Base-by-base conservation (phyloP, 2,329 filamentous ascomycete genomes). In the Pestalotiopsis sp. region DNA sequence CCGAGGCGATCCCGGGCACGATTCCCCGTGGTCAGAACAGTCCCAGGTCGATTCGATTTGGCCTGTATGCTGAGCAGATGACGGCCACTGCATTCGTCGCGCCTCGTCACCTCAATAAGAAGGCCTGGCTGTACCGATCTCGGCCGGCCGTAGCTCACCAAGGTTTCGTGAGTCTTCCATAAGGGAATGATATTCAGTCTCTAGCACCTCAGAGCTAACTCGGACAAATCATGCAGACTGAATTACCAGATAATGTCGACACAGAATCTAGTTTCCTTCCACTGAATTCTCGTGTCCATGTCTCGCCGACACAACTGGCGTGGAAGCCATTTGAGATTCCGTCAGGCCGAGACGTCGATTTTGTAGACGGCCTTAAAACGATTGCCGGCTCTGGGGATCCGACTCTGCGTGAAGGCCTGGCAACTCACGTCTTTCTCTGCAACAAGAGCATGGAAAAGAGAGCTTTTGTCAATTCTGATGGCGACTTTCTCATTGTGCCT, bases 401-500 rank as follows among this genome's bases (percentile, higher is more conserved):
- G 3, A 83, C 83, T 1, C 77, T 85, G 2, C 77, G 81, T 27
- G 82, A 86, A 70, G 85, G 85, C 2, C 73, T 87, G 7, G 85
- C 85, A 3, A 79, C 84, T 1, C 84, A 86, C 70, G 78, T 85
- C 60, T 87, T 85, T 70, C 78, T 82, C 60, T 80, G 82, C 67
- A 86, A 84, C 67, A 77, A 78, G 7, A 80, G 75, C 72, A 87
- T 87, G 86, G 76, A 79, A 2, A 79, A 80, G 3, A 75, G 79
- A 12, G 85, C 86, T 0, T 87, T 86, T 68, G 83, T 81, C 72
- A 86, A 86, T 72, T 87, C 88, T 1, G 91, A 93, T 69, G 91
- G 91, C 17, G 90, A 92, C 75, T 86, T 90, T 70, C 80, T 92
- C 66, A 90, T 92, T 61, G 84, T 92, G 2, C 88, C 87, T 0